Percentiles rank a stretch among this genome's conserved stretches.
These are phyloP conservation scores for Beauveria sp. DNA, from an alignment of 2,329 filamentous ascomycete species.

Conservation along the genomic window DNA sequence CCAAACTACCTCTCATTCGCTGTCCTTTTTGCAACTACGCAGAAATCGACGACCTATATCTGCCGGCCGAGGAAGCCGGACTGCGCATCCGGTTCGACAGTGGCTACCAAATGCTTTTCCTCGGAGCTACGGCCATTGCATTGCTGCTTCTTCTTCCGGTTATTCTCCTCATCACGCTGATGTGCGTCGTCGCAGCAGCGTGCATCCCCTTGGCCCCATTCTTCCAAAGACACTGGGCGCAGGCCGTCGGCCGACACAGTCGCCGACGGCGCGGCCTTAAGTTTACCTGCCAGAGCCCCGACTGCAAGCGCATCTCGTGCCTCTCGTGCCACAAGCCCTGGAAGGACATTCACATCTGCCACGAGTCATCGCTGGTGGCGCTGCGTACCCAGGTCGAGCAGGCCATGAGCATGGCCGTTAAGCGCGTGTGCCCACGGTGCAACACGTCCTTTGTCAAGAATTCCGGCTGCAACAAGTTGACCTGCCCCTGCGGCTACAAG, in stretches of 20 bases:
- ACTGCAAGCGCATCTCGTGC: slow-evolving; percentile 67
- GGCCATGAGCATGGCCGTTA: slow-evolving; percentile 88
- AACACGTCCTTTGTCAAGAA: slow-evolving; percentile 89
- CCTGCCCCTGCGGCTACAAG: slow-evolving; percentile 89
- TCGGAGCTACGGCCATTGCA: slow-evolving; percentile 45
- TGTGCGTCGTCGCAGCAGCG: slow-evolving; percentile 37
- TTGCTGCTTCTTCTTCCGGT: slow-evolving; percentile 50
- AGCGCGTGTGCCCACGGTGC: slow-evolving; percentile 89
- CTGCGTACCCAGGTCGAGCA: slow-evolving; percentile 86
- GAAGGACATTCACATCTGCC: slow-evolving; percentile 83
- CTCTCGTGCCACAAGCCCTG: slow-evolving; percentile 75
- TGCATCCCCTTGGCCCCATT: slow-evolving; percentile 34
- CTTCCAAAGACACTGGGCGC: slow-evolving; percentile 41
- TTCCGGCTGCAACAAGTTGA: slow-evolving; percentile 92
- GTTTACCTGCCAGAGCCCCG: slow-evolving; percentile 67
- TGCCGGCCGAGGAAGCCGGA: slow-evolving; percentile 45
- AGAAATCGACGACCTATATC: slow-evolving; percentile 73
- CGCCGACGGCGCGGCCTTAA: slow-evolving; percentile 64
- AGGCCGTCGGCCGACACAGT: slow-evolving; percentile 58
- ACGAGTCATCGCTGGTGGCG: slow-evolving; percentile 73
- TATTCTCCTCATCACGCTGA: slow-evolving; percentile 38
- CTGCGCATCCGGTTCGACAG: slow-evolving; percentile 50
- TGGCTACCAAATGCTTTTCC: slow-evolving; percentile 39
- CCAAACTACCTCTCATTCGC: slow-evolving; percentile 65
- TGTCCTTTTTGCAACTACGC: slow-evolving; percentile 92